Conservation (phyloP, 2,329 filamentous ascomycete genomes). For the Lecanicillium sp. region DNA sequence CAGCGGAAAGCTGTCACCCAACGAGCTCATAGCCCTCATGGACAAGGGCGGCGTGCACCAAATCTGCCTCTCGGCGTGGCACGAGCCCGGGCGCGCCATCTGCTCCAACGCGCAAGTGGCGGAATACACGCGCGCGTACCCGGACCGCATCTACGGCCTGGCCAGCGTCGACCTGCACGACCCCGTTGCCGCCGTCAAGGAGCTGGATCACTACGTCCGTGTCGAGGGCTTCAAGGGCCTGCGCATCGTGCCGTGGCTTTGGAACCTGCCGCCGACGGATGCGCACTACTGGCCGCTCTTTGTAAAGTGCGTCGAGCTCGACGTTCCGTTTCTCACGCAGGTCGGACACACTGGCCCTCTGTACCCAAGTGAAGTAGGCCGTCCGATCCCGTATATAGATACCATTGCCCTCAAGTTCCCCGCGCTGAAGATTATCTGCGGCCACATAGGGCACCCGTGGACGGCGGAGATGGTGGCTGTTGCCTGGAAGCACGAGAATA, state of each 20-base stretch:
- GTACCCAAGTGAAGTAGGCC: slow-evolving; percentile 10
- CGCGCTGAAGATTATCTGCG: slow-evolving; percentile 8
- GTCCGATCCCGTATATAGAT: slow-evolving; percentile 11
- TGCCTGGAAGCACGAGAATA: slow-evolving; percentile 10
- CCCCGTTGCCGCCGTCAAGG: slow-evolving; percentile 7
- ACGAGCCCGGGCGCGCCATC: slow-evolving; percentile 6
- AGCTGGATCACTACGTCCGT: slow-evolving; percentile 10
- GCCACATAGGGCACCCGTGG: slow-evolving; percentile 11
- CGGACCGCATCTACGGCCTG: slow-evolving; percentile 9
- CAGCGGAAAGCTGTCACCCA: slow-evolving; percentile 2
- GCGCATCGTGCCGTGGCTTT: slow-evolving; percentile 9
- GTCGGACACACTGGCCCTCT: slow-evolving; percentile 10
- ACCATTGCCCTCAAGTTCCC: slow-evolving; percentile 10
- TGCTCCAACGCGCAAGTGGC: slow-evolving; percentile 10
- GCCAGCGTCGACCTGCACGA: slow-evolving; percentile 9
- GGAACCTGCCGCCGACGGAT: slow-evolving; percentile 9
- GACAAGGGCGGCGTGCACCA: slow-evolving; percentile 9
- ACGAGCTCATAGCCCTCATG: slow-evolving; percentile 10
- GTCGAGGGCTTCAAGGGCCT: slow-evolving; percentile 10
- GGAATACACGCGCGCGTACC: slow-evolving; percentile 9
- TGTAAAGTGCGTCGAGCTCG: slow-evolving; percentile 11
- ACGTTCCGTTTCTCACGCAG: slow-evolving; percentile 10
- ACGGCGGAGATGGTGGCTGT: slow-evolving; percentile 9
- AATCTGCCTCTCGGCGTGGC: slow-evolving; percentile 10
- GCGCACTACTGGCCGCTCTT: slow-evolving; percentile 10